Evolutionary conservation across 169 alveolate species (phyloP), one percentile per base, ranked within the genome.

Genomic region (Babesia sp.): DNA sequence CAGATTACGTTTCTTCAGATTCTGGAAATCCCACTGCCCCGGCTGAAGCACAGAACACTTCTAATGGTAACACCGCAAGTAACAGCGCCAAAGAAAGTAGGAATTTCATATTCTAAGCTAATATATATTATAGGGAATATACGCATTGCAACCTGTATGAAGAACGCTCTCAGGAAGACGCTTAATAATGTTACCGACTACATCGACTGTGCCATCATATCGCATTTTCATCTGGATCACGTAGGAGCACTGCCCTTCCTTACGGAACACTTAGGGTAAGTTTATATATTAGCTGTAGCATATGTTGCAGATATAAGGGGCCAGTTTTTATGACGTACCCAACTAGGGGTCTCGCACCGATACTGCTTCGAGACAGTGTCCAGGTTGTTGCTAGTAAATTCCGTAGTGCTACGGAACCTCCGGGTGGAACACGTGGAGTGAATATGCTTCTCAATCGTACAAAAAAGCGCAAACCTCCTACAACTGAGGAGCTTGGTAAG

Each of bases 241-340:
- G 93, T 97, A 73, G 99, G 99, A 1, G 99, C 99, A n/a, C 88
- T 98, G 28, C 99, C 99, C 36, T 97, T 93, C 84, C 94, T 98
- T 46, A 94, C 99, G 20, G 99, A 97, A 84, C 88, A 94, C 64
- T 87, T 95, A 74, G 97, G 97, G 45, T 94, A 93, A 60, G 86
- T 84, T 3, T 3, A 2, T 22, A 0, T n/a, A 41, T 28, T 14
- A 16, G 26, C 42, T 48, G 41, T 24, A 28, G n/a, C 24, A 56
- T n/a, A 7, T 20, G 36, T 6, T 39, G 28, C 51, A 54, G 93
- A 48, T 92, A 88, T 68, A 78, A 83, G 14, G 99, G 99, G 6
- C 98, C 99, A 3, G 90, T 97, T 36, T 86, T 94, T 45, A 96
- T 97, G 97, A 95, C 98, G 14, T 94, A 93, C 78, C 99, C 99